Percentiles rank a stretch among this genome's conserved stretches.
phyloP scores from a whole-genome alignment of 2,329 filamentous ascomycete species.

The Exophiala viscosa region DNA sequence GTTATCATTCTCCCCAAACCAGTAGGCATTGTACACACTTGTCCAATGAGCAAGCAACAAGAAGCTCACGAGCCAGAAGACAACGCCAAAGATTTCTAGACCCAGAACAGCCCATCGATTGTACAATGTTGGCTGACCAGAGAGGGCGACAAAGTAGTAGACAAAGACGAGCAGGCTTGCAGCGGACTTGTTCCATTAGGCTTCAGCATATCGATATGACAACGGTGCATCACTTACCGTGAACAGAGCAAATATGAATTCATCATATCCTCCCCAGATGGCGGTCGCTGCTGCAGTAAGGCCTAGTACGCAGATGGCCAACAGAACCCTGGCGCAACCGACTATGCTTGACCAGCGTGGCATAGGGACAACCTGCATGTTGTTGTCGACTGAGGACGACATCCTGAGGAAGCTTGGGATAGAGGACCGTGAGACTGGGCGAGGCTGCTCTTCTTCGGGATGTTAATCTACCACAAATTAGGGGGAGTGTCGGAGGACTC shows the following conservation, averaged over 20 bases:
- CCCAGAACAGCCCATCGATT: slow-evolving; percentile 23
- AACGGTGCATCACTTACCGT: slow-evolving; percentile 15
- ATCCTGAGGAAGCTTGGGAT: slow-evolving; percentile 17
- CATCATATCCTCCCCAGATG: slow-evolving; percentile 21
- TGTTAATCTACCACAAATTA: slow-evolving; percentile 9
- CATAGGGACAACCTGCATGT: slow-evolving; percentile 23
- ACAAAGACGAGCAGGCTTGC: slow-evolving; percentile 22
- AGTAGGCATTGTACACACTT: slow-evolving; percentile 11
- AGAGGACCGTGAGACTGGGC: slow-evolving; percentile 17
- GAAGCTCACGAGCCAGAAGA: slow-evolving; percentile 25
- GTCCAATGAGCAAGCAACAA: slow-evolving; percentile 21
- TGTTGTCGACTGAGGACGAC: background rate
- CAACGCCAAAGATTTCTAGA: slow-evolving; percentile 22
- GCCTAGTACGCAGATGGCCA: slow-evolving; percentile 19
- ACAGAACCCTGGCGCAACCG: slow-evolving; percentile 20
- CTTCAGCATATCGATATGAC: background rate
- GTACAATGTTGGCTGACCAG: slow-evolving; percentile 21
- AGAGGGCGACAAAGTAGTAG: slow-evolving; percentile 25
- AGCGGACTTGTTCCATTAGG: slow-evolving; percentile 13
- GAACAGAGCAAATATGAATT: slow-evolving; percentile 23
- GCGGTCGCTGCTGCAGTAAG: slow-evolving; percentile 20
- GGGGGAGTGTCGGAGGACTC: background rate
- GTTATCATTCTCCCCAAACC: slow-evolving; percentile 8
- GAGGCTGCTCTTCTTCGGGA: background rate
- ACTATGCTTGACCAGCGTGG: slow-evolving; percentile 23